phyloP scores from a whole-genome alignment of 805 yeast species.

The Nakazawaea ishiwadae region DNA sequence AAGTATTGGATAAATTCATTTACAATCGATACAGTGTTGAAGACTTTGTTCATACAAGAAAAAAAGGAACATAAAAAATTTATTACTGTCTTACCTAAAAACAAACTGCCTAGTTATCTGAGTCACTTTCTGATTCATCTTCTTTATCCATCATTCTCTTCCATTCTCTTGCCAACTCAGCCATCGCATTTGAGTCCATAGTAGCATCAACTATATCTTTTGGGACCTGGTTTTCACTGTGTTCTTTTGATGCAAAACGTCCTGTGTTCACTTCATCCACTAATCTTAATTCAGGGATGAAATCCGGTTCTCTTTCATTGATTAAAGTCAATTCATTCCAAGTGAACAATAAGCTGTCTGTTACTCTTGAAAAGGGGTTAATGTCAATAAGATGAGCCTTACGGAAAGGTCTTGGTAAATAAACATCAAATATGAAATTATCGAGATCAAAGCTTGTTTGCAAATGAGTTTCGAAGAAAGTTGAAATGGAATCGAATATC shows the following conservation, averaged over 20 bases:
- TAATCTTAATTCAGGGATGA: slow-evolving; percentile 52
- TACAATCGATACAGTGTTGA: not conserved
- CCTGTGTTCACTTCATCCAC: slow-evolving; percentile 68
- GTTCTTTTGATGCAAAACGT: slow-evolving; percentile 75
- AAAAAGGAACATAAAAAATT: too few species aligned
- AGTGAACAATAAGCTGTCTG: slow-evolving; percentile 74
- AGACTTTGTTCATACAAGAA: not conserved
- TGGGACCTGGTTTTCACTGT: slow-evolving; percentile 90
- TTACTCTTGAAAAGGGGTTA: slow-evolving; percentile 75
- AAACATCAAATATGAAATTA: slow-evolving; percentile 72
- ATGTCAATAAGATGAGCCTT: slow-evolving; percentile 73
- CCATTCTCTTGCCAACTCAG: slow-evolving; percentile 65
- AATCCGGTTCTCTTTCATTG: slow-evolving; percentile 27
- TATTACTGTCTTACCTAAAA: too few species aligned
- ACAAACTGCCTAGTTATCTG: too few species aligned
- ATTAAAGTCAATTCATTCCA: slow-evolving; percentile 71
- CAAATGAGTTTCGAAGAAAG: slow-evolving; percentile 48
- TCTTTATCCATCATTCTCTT: slow-evolving; percentile 19
- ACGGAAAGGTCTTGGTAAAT: slow-evolving; percentile 70
- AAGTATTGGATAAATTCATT: not conserved
- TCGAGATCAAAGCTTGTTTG: slow-evolving; percentile 46
- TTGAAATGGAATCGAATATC: slow-evolving; percentile 42
- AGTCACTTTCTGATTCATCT: slow-evolving; percentile 27
- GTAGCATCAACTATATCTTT: slow-evolving; percentile 85
- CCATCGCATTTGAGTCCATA: slow-evolving; percentile 61